Base-by-base conservation (phyloP, 1,284 basidiomycete species). In the Trametes polyzona region DNA sequence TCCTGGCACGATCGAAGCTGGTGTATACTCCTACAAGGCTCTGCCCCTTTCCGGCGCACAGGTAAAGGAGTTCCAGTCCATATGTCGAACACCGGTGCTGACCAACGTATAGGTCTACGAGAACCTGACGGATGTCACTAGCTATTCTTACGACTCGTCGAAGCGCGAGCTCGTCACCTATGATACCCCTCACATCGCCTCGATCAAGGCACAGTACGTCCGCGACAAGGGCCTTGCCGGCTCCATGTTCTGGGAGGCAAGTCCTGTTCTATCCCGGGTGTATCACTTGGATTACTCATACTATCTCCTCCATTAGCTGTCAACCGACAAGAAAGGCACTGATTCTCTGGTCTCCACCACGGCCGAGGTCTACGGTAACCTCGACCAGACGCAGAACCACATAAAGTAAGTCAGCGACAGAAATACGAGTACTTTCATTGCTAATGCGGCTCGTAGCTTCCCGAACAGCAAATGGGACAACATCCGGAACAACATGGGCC, bases 241-340 rank as follows among this genome's bases (percentile, higher is more conserved):
- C 1, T 83, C 83, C 36, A 92, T 93, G 90, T 93, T 86, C 75
- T 93, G 90, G 90, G 89, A 88, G 69, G 83, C 82, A 69, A 69
- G 76, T 76, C 8, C 16, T 23, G n/a, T 11, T 30, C 23, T 19
- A 11, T 1, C 3, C 7, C 17, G 4, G 11, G 7, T 3, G 14
- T 32, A 14, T 29, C n/a, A 10, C 37, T 33, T 17, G 33, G 10
- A 1, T n/a, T 17, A 24, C 29, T 23, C 21, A 19, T 23, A 10
- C 11, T 33, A 74, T 67, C 51, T n/a, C n/a, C n/a, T n/a, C n/a
- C n/a, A n/a, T n/a, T n/a, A 87, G 78, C 76, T 90, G 10, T 87
- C 86, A 10, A 83, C 80, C 5, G 88, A 90, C 68, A 87, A 84
- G 69, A 74, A 74, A 4, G 85, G 83, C 40, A 55, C 75, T 0